Percentiles rank a stretch among this genome's conserved stretches.
These are phyloP conservation scores for Monosporascus cannonballus DNA, from an alignment of 2,329 filamentous ascomycete genomes.

Conservation along the genomic window DNA sequence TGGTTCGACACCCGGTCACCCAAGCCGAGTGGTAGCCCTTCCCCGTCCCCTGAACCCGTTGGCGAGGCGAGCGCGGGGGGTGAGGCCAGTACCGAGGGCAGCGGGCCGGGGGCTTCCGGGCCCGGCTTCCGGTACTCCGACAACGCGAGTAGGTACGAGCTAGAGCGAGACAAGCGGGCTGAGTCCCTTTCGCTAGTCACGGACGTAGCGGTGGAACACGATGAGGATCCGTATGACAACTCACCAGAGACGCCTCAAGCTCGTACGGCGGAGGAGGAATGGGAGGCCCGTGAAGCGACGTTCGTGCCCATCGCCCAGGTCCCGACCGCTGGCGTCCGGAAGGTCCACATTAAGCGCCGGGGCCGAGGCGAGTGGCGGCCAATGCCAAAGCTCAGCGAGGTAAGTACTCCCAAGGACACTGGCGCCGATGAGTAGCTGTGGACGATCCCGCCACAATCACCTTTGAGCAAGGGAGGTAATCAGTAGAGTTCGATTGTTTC, in stretches of 20 bases:
- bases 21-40: not conserved
- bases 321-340: slow-evolving; percentile 6
- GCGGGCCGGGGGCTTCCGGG: too few relatives aligned
- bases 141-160: not conserved
- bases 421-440: not conserved
- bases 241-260: not conserved
- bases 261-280: not conserved
- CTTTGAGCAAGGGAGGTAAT: not conserved
- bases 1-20: slow-evolving; percentile 10
- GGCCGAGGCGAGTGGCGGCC: not conserved
- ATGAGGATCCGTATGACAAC: not conserved
- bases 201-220: not conserved
- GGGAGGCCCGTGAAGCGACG: slow-evolving; percentile 9
- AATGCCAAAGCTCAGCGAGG: not conserved
- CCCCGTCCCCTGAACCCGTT: slow-evolving; percentile 1
- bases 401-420: not conserved
- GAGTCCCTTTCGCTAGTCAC: not conserved
- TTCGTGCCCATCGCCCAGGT: slow-evolving; percentile 8
- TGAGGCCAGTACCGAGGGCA: not conserved
- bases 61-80: slow-evolving; percentile 11
- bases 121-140: not conserved
- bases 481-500: too few relatives aligned
- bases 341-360: not conserved
- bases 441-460: not conserved
- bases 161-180: not conserved